Evolutionary conservation across 306 rosid species (phyloP).

Genomic region (Hippophae gyantsensis): DNA sequence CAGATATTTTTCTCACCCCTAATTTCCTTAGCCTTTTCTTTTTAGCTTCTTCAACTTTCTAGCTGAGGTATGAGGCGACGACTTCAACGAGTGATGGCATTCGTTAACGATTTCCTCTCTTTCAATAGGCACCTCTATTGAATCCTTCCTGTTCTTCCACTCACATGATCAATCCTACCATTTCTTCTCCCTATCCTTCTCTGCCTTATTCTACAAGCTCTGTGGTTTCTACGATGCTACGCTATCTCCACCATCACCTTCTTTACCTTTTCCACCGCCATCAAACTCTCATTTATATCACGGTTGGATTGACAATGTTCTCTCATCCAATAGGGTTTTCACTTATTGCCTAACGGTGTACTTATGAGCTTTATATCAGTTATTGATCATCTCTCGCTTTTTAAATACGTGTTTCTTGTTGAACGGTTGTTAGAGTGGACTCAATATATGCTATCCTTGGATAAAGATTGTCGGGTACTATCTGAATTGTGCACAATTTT

Average conservation of each 20-base stretch:
- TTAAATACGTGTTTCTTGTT: constrained; percentile 64
- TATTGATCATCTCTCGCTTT: constrained; percentile 59
- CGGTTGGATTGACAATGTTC: constrained; percentile 58
- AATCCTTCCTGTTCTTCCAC: constrained; percentile 53
- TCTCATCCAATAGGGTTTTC: constrained; percentile 35
- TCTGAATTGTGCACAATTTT: constrained; percentile 61
- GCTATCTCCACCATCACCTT: constrained; percentile 7
- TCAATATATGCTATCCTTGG: constrained; percentile 34
- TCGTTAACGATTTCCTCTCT: too few species aligned
- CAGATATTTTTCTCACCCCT: too few species aligned
- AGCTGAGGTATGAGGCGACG: too few species aligned
- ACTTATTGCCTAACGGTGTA: constrained; percentile 48
- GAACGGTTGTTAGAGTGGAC: constrained; percentile 78
- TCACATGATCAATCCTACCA: constrained; percentile 80
- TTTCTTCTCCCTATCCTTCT: constrained; percentile 84
- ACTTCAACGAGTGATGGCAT: too few species aligned
- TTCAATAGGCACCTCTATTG: constrained; percentile 38
- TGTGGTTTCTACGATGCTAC: constrained; percentile 56
- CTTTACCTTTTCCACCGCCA: constrained; percentile 15
- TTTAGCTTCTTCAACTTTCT: too few species aligned
- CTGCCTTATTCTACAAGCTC: constrained; percentile 71
- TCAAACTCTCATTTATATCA: constrained; percentile 18
- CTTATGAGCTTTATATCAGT: constrained; percentile 48
- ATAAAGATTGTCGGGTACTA: constrained; percentile 22
- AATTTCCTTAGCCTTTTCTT: too few species aligned